Percentiles rank a stretch among this genome's conserved stretches.
Conservation (phyloP, 306 rosid species). For the Medicago lupulina region DNA sequence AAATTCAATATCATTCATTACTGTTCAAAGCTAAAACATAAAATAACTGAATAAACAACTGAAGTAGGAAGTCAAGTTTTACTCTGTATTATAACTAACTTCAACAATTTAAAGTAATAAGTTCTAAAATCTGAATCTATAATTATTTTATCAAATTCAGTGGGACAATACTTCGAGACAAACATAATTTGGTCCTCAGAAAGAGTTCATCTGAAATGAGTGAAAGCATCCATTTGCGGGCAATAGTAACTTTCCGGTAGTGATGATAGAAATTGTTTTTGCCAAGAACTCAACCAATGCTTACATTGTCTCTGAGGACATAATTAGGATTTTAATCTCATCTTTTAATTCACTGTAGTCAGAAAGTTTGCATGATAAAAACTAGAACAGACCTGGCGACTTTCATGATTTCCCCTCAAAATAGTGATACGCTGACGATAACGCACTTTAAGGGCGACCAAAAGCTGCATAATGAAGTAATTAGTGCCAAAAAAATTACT, state of each 20-base stretch:
- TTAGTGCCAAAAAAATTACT: constrained; percentile 27
- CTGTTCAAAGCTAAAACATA: constrained; percentile 5
- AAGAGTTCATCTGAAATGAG: neutral
- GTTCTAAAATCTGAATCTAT: neutral
- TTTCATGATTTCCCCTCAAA: constrained; percentile 97
- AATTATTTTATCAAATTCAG: constrained; percentile 16
- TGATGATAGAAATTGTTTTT: neutral
- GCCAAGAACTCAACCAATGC: constrained; percentile 15
- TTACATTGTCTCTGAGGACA: neutral
- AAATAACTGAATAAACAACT: neutral
- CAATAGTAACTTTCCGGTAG: constrained; percentile 13
- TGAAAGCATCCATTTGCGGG: constrained; percentile 14
- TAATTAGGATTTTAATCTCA: neutral
- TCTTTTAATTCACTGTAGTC: constrained; percentile 4
- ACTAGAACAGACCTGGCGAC: constrained; percentile 82
- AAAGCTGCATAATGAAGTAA: constrained; percentile 63
- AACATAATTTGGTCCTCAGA: constrained; percentile 24
- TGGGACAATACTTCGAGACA: neutral
- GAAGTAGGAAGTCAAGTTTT: constrained; percentile 3
- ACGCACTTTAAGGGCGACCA: constrained; percentile 96
- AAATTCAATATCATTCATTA: constrained; percentile 41
- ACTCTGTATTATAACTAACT: neutral
- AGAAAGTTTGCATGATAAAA: constrained; percentile 19
- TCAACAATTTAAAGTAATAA: neutral
- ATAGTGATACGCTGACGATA: constrained; percentile 90